Conservation (phyloP, 306 rosid genomes). For the Castanea sativa region DNA sequence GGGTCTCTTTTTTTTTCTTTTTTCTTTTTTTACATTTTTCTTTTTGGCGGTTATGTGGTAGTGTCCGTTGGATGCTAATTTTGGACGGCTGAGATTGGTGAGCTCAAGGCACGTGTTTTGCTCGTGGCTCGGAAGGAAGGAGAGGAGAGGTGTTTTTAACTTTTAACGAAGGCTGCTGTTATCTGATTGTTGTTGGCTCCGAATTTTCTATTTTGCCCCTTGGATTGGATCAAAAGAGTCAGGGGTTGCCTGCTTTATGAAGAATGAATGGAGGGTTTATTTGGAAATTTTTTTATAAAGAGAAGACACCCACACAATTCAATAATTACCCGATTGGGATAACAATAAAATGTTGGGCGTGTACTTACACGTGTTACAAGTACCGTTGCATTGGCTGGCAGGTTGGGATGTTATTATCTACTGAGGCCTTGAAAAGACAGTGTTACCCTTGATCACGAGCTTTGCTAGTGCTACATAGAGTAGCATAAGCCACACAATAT, state of each 20-base stretch:
- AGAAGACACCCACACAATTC: too few species aligned
- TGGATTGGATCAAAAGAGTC: too few species aligned
- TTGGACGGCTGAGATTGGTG: not conserved
- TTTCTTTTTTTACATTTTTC: too few species aligned
- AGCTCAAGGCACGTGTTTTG: not conserved
- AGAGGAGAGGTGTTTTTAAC: not conserved
- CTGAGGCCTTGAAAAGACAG: not conserved
- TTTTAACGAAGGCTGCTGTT: not conserved
- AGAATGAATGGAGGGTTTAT: not conserved
- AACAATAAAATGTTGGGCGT: not conserved
- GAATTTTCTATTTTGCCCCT: not conserved
- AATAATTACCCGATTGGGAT: too few species aligned
- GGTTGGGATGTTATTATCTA: too few species aligned
- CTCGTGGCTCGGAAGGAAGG: constrained; percentile 2
- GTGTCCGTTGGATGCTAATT: not conserved
- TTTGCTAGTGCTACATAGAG: too few species aligned
- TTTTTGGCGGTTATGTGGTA: not conserved
- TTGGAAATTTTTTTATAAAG: not conserved
- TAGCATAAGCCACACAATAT: too few species aligned
- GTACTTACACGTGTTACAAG: constrained; percentile 9
- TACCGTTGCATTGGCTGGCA: not conserved
- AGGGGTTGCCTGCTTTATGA: not conserved
- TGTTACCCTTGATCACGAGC: not conserved
- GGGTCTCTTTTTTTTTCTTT: too few species aligned
- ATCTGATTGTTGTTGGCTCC: not conserved